phyloP scores from a whole-genome alignment of 148 eudicot species.

The Diospyros kaki region DNA sequence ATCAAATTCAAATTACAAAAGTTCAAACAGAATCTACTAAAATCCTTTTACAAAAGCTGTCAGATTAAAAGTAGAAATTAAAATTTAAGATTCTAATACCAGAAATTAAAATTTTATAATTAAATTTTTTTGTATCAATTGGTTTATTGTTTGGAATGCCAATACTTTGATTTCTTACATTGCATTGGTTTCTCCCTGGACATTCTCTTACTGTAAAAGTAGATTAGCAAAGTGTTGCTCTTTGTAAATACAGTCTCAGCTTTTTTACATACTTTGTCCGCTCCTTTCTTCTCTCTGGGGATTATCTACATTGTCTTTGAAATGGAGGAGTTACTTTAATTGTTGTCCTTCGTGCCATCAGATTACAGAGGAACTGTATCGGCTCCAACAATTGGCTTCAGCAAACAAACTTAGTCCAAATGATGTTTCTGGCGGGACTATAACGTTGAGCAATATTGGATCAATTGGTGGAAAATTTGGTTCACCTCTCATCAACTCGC shows the following conservation, averaged over 20 bases:
- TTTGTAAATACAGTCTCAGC: not conserved
- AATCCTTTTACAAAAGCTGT: too few species aligned
- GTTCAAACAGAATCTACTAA: too few species aligned
- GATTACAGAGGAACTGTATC: slow-evolving; percentile 84
- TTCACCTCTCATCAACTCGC: slow-evolving; percentile 78
- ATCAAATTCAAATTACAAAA: too few species aligned
- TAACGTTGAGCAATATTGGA: slow-evolving; percentile 92
- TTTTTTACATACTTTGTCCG: not conserved
- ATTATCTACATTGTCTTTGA: not conserved
- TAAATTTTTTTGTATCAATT: too few species aligned
- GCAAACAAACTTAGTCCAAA: slow-evolving; percentile 78
- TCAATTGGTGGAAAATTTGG: slow-evolving; percentile 95
- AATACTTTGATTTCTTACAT: not conserved
- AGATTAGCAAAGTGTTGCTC: not conserved
- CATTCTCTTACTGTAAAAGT: not conserved
- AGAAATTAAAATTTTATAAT: too few species aligned
- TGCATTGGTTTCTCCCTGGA: not conserved
- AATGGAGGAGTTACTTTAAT: too few species aligned
- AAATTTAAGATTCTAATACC: too few species aligned
- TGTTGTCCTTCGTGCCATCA: slow-evolving; percentile 18
- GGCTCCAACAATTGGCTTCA: slow-evolving; percentile 62
- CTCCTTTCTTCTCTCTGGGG: not conserved
- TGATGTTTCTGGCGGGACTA: slow-evolving; percentile 85
- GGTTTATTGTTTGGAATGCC: not conserved
- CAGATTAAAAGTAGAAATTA: too few species aligned